Base-by-base conservation (phyloP, 352 stramenopile species). In the Halophytophthora polymorphica region DNA sequence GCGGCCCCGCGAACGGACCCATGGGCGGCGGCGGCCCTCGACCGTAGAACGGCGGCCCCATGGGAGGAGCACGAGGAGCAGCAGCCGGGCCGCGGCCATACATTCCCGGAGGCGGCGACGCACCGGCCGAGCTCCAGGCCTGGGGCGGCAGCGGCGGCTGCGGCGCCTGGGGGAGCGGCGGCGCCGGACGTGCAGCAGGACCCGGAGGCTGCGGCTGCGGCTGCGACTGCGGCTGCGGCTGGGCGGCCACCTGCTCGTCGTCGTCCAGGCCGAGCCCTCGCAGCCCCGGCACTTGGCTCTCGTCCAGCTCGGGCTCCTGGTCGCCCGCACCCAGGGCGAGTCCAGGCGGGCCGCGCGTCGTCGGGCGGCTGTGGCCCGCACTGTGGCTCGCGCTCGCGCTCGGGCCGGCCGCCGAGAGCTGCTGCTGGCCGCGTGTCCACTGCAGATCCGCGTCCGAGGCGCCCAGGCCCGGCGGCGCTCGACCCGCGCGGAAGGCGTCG, bases 391-490 rank as follows among this genome's bases (percentile, higher is more conserved):
- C n/a, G n/a, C n/a, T n/a, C n/a, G n/a, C n/a, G 8, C 25, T 31
- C 4, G 25, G 25, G 8, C 8, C 25, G 25, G 25, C 25, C 25
- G 25, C 25, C 17, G 79, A 88, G 34, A 90, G 90, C 38, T 83
- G 66, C 33, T 90, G 68, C 47, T 91, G 81, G 3, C 83, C 81
- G 41, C 81, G 70, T 2, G 83, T 78, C 83, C 83, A 94, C 56
- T 88, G 88, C 19, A 92, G 50, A 50, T 94, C 83, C 38, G 64
- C 70, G 29, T 89, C 77, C 0, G 81, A 82, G 0, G 78, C 64
- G 13, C 67, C 69, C 7, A 85, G 51, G 6, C 81, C 83, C 5
- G 73, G 74, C 11, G 78, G 78, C 48, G 75, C 66, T 14, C 71
- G 66, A 84, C 1, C 79, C 77, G 5, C 77, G 82, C 1, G 17